Base-by-base conservation (phyloP, 768 basidiomycete species). In the Coprinopsis sp. region DNA sequence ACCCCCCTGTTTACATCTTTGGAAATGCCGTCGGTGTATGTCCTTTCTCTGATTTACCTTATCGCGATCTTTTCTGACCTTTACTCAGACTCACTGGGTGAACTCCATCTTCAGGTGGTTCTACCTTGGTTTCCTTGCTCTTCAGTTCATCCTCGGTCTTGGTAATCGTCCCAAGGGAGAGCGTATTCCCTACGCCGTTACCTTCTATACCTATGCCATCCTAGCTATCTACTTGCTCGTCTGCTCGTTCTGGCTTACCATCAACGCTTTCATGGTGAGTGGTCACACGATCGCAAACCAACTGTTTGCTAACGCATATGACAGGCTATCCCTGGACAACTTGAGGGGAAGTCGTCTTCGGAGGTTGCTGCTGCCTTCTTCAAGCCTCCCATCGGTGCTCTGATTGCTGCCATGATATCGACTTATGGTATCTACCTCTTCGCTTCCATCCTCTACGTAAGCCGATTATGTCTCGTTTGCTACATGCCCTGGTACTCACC, bases 151-250 rank as follows among this genome's bases (percentile, higher is more conserved):
- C 42, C 68, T 85, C 33, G 82, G 81, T 0, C 63, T 85, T 23
- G 84, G 84, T 22, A 86, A 85, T 64, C 73, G 92, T 47, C 93
- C 92, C 2, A 95, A 95, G 62, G 93, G 90, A 48, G 93, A 95
- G 70, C 77, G 82, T 29, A 55, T 71, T 24, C 78, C 83, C 12
- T 92, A 91, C 58, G 70, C 78, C 0, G 53, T 77, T 72, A 90
- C 88, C 8, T 69, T 91, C 51, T 87, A 83, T 79, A 85, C 95
- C 1, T 97, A 86, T 56, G 92, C 88, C 22, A 55, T 95, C 53
- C 69, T 96, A 34, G 74, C 91, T 0, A 59, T 87, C 4, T 98
- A 97, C 64, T 76, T 97, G 6, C 70, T 96, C 48, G 73, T 91
- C 24, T 93, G 91, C 65, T 92, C 92, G 0, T 77, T 92, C 64